Percentiles rank a stretch among this genome's conserved stretches.
phyloP scores from a whole-genome alignment of 768 basidiomycete species.

The Boletus bicolor region DNA sequence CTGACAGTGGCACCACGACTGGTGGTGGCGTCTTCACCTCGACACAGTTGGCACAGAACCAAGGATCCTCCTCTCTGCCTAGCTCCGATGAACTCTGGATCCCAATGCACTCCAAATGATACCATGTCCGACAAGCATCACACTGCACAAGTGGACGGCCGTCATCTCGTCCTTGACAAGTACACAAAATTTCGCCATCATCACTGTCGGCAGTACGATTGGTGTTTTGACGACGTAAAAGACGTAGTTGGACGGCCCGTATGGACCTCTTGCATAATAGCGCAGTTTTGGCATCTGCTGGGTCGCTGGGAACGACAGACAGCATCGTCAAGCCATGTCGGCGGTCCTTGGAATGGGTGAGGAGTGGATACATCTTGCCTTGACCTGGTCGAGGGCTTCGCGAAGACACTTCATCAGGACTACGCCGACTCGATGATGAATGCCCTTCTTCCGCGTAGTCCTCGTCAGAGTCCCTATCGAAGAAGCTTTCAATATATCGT shows the following conservation, averaged over 20 bases:
- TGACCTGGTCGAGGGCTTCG: slow-evolving; percentile 35
- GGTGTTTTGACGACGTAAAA: slow-evolving; percentile 40
- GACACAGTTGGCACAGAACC: slow-evolving; percentile 66
- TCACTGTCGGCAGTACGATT: slow-evolving; percentile 35
- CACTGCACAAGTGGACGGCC: slow-evolving; percentile 80
- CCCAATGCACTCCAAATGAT: slow-evolving; percentile 77
- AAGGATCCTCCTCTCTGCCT: slow-evolving; percentile 74
- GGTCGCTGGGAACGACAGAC: slow-evolving; percentile 56
- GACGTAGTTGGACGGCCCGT: slow-evolving; percentile 54
- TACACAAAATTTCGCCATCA: slow-evolving; percentile 55
- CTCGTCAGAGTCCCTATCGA: slow-evolving; percentile 68
- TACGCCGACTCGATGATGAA: slow-evolving; percentile 10
- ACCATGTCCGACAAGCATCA: slow-evolving; percentile 78
- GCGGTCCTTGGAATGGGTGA: slow-evolving; percentile 37
- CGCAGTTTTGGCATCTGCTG: slow-evolving; percentile 73
- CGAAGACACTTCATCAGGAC: slow-evolving; percentile 16
- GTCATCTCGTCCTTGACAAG: slow-evolving; percentile 65
- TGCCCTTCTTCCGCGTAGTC: slow-evolving; percentile 35
- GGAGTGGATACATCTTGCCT: slow-evolving; percentile 60
- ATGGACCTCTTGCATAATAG: slow-evolving; percentile 70
- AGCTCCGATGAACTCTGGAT: slow-evolving; percentile 61
- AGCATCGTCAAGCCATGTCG: slow-evolving; percentile 11
- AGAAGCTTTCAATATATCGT: slow-evolving; percentile 64
- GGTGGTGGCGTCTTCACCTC: slow-evolving; percentile 41
- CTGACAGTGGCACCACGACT: slow-evolving; percentile 33